Conservation (phyloP, 1,284 basidiomycete genomes). For the Neolentinus lepideus region DNA sequence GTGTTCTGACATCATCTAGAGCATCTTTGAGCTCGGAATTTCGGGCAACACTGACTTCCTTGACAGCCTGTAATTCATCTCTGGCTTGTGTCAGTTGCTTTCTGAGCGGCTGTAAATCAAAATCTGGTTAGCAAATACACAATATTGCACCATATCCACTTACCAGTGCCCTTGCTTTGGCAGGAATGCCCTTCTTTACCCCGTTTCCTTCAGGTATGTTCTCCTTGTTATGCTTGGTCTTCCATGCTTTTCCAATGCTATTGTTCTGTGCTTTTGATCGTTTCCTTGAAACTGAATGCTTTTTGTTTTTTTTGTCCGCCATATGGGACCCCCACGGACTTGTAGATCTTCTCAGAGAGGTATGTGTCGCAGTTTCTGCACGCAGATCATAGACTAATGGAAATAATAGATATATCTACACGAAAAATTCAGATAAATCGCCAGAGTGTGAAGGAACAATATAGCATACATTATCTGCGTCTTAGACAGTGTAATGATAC, state of each 20-base stretch:
- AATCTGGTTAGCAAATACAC: background rate
- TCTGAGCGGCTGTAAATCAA: background rate
- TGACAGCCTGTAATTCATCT: background rate
- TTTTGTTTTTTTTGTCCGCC: background rate
- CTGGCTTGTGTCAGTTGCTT: background rate
- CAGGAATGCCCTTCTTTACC: background rate
- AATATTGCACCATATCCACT: background rate
- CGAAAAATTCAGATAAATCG: too few relatives aligned
- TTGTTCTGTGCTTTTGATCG: background rate
- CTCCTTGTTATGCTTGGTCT: background rate
- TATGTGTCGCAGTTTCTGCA: background rate
- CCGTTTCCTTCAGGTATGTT: background rate
- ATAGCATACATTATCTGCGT: too few relatives aligned
- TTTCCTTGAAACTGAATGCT: background rate
- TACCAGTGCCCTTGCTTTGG: background rate
- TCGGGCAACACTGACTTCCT: background rate
- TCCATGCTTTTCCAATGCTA: background rate
- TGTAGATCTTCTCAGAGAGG: too few relatives aligned
- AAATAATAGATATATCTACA: too few relatives aligned
- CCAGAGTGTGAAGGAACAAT: too few relatives aligned
- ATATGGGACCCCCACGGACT: background rate
- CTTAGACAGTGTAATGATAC: background rate
- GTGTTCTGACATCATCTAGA: background rate
- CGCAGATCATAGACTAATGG: background rate
- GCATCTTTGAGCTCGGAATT: background rate